phyloP scores from a whole-genome alignment of 2,329 filamentous ascomycete species.

The Grosmannia clavigera region DNA sequence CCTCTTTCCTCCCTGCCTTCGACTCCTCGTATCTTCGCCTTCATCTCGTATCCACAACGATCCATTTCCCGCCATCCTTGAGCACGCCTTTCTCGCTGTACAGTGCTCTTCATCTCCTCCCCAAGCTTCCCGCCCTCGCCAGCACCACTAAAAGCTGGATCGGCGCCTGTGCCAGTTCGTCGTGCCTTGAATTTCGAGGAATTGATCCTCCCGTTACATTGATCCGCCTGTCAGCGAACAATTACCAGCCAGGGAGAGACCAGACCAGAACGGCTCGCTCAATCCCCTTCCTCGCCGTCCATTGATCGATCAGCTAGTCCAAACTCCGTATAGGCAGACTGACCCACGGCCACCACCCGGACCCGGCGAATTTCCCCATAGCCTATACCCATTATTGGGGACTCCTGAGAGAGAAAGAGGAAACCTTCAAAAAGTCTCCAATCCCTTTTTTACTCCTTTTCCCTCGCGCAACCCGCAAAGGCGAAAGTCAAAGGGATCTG shows the following conservation, averaged over 20 bases:
- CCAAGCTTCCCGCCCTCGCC: background rate
- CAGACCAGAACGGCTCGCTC: background rate
- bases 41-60: background rate
- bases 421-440: constrained; percentile 3
- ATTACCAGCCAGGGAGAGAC: background rate
- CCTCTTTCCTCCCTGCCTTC: background rate
- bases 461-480: background rate
- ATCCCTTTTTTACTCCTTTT: constrained; percentile 5
- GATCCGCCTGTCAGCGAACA: background rate
- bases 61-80: constrained; percentile 1
- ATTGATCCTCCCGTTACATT: background rate
- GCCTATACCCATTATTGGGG: constrained; percentile 8
- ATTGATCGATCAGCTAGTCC: constrained; percentile 14
- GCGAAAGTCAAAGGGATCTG: background rate
- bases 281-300: background rate
- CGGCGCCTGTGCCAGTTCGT: background rate
- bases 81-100: background rate
- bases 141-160: background rate
- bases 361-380: constrained; percentile 13
- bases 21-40: background rate
- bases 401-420: constrained; percentile 9
- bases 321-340: constrained; percentile 10
- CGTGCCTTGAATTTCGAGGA: background rate
- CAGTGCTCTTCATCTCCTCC: background rate
- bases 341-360: constrained; percentile 9